Conservation (phyloP, 176 grass and related monocot species). For the Panicum miliaceum region DNA sequence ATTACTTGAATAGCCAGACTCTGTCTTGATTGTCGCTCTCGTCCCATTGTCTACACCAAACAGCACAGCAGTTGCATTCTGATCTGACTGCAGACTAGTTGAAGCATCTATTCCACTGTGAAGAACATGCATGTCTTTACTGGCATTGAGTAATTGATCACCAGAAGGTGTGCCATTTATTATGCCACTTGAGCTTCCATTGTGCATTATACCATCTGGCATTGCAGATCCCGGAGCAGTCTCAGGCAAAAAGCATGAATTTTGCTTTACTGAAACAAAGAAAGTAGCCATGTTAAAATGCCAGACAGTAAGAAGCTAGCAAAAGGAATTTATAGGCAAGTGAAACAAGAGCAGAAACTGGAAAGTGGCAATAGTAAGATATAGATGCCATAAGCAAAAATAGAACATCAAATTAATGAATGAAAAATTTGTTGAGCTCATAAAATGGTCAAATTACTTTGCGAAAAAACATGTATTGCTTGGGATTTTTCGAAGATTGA, state of each 20-base stretch:
- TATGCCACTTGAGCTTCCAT: conserved; percentile 58
- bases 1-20: conserved; percentile 76
- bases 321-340: not conserved
- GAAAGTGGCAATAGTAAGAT: conserved; percentile 1
- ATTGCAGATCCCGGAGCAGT: conserved; percentile 49
- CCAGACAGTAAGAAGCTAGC: not conserved
- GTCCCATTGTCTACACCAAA: conserved; percentile 66
- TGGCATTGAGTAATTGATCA: conserved; percentile 63
- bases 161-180: conserved; percentile 60
- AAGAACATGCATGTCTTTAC: conserved; percentile 64
- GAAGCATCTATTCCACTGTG: conserved; percentile 51
- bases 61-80: conserved; percentile 56
- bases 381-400: not conserved
- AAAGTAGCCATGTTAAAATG: conserved; percentile 33
- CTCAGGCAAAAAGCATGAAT: conserved; percentile 65
- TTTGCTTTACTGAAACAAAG: conserved; percentile 83
- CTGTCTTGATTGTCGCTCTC: conserved; percentile 63
- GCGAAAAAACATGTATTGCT: not conserved
- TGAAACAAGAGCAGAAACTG: not conserved
- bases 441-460: conserved; percentile 17
- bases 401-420: not conserved
- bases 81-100: conserved; percentile 51
- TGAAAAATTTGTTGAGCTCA: not conserved
- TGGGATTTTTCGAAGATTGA: conserved; percentile 7
- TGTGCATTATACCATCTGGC: conserved; percentile 61